Evolutionary conservation across 495 filamentous ascomycete genomes (phyloP).

Genomic region (Penicillium tannophilum): DNA sequence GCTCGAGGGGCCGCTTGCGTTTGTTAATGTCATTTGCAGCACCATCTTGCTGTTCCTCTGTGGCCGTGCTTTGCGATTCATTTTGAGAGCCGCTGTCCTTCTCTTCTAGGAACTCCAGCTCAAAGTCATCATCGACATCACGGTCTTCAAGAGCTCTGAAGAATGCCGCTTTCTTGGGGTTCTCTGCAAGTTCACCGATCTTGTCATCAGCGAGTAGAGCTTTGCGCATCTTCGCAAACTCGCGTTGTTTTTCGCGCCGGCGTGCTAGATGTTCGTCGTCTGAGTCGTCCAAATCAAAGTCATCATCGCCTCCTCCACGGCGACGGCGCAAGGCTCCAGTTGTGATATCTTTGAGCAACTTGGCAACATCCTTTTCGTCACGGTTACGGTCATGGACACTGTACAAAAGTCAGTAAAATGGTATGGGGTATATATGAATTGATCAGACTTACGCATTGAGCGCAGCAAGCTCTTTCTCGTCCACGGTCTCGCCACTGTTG

Average conservation of each 20-base stretch:
- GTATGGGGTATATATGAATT: neutral
- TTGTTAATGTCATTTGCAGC: conserved; percentile 45
- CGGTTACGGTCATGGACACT: conserved; percentile 45
- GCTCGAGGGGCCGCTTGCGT: conserved; percentile 56
- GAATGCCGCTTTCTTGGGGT: conserved; percentile 89
- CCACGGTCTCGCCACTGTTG: conserved; percentile 69
- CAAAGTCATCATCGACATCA: conserved; percentile 75
- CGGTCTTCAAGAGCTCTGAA: conserved; percentile 85
- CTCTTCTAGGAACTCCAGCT: conserved; percentile 70
- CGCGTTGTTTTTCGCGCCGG: conserved; percentile 76
- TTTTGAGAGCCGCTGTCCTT: conserved; percentile 45
- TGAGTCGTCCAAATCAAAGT: conserved; percentile 80
- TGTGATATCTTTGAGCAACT: conserved; percentile 89
- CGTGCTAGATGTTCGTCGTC: conserved; percentile 80
- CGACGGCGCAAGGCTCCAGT: conserved; percentile 82
- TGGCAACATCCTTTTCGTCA: conserved; percentile 79
- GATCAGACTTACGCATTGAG: conserved; percentile 76
- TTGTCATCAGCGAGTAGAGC: conserved; percentile 89
- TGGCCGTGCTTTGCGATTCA: conserved; percentile 45
- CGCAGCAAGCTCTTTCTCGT: conserved; percentile 80
- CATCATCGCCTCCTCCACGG: conserved; percentile 70
- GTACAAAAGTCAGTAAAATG: conserved; percentile 21
- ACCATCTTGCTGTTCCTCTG: conserved; percentile 31
- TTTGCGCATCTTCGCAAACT: conserved; percentile 90
- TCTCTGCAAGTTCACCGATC: conserved; percentile 84